Evolutionary conservation across 495 filamentous ascomycete species (phyloP).

Genomic region (Mytilinidion resinicola): DNA sequence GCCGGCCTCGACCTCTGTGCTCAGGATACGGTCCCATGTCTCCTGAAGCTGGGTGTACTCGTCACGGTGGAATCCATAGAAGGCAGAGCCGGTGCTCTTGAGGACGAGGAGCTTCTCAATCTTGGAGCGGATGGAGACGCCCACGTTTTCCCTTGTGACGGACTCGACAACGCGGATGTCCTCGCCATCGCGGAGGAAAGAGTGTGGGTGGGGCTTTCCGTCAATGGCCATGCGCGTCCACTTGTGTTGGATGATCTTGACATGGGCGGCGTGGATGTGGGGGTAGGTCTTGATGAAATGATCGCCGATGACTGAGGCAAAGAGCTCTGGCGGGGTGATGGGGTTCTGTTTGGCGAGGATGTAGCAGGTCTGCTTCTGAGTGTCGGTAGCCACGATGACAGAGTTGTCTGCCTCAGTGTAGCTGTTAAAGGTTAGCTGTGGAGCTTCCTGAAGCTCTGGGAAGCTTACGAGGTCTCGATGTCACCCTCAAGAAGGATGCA

Average conservation of each 20-base stretch:
- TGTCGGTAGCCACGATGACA: conserved; percentile 92
- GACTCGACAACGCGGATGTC: conserved; percentile 77
- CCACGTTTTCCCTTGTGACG: conserved; percentile 37
- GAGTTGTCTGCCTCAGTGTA: conserved; percentile 94
- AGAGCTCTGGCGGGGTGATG: conserved; percentile 88
- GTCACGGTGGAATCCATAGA: conserved; percentile 88
- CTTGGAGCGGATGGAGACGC: conserved; percentile 45
- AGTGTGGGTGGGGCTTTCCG: conserved; percentile 92
- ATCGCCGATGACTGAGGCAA: conserved; percentile 70
- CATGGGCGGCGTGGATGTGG: conserved; percentile 77
- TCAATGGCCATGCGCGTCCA: conserved; percentile 89
- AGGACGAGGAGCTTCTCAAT: conserved; percentile 80
- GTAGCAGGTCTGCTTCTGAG: conserved; percentile 96
- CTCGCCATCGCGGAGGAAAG: conserved; percentile 80
- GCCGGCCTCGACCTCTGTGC: conserved; percentile 77
- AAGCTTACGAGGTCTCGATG: conserved; percentile 74
- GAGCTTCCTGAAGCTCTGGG: background rate
- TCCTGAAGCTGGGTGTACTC: conserved; percentile 87
- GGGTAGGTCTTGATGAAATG: conserved; percentile 85
- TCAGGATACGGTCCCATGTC: conserved; percentile 89
- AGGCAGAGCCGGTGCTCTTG: conserved; percentile 95
- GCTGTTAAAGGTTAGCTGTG: conserved; percentile 38
- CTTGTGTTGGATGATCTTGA: conserved; percentile 75
- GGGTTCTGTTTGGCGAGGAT: conserved; percentile 91
- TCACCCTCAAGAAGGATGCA: conserved; percentile 83